Evolutionary conservation across 805 yeast species (phyloP).

Genomic region (Lachancea nothofagi): DNA sequence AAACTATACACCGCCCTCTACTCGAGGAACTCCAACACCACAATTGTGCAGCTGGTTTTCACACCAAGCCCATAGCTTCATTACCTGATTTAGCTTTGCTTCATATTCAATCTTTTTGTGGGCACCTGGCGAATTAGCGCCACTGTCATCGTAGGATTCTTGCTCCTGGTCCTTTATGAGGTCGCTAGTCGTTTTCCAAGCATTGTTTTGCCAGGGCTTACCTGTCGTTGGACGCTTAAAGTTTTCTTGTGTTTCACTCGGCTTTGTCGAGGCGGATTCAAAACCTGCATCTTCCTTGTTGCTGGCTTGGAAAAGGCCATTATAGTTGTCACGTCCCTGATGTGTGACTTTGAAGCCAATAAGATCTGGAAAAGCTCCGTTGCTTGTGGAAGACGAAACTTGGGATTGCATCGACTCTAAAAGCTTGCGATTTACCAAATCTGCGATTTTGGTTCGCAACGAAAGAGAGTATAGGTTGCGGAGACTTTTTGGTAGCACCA

Average conservation of each 20-base stretch:
- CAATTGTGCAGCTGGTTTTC: slow-evolving; percentile 45
- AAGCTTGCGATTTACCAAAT: slow-evolving; percentile 55
- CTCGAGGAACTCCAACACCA: slow-evolving; percentile 34
- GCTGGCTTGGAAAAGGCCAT: slow-evolving; percentile 16
- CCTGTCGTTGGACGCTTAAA: slow-evolving; percentile 7
- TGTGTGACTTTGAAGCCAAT: slow-evolving; percentile 15
- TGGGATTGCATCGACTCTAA: slow-evolving; percentile 23
- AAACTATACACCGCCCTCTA: slow-evolving; percentile 20
- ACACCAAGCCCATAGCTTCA: slow-evolving; percentile 60
- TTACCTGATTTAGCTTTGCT: slow-evolving; percentile 44
- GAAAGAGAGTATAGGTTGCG: slow-evolving; percentile 52
- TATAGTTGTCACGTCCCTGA: slow-evolving; percentile 10
- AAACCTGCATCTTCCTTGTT: slow-evolving; percentile 14
- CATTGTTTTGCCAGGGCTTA: slow-evolving; percentile 9
- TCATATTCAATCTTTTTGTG: slow-evolving; percentile 20
- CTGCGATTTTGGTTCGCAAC: slow-evolving; percentile 59
- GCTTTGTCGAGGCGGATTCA: slow-evolving; percentile 11
- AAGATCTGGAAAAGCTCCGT: slow-evolving; percentile 19
- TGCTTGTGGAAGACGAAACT: slow-evolving; percentile 12
- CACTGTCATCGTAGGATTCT: background rate
- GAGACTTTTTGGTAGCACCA: slow-evolving; percentile 50
- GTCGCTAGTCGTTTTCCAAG: slow-evolving; percentile 16
- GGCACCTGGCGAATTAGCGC: slow-evolving; percentile 2
- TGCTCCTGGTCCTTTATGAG: slow-evolving; percentile 12
- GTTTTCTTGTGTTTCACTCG: slow-evolving; percentile 12